Conservation (phyloP, 2,329 filamentous ascomycete genomes). For the Chrysoporthe deuterocubensis region DNA sequence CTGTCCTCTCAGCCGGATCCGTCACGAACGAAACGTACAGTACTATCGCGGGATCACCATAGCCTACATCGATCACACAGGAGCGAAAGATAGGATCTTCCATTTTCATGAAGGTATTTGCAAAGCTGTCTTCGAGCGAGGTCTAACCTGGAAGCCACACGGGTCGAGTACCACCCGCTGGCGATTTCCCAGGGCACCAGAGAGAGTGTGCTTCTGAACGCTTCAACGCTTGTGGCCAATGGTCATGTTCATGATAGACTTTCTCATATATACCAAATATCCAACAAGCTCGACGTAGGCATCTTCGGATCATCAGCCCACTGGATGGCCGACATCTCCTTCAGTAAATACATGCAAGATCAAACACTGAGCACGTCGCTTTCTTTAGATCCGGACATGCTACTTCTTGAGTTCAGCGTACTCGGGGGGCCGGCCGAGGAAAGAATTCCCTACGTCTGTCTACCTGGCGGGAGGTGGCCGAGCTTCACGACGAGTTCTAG, state of each 20-base stretch:
- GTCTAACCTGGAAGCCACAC: not conserved
- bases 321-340: not conserved
- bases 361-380: not conserved
- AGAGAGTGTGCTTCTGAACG: not conserved
- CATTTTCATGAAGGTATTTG: not conserved
- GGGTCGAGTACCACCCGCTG: not conserved
- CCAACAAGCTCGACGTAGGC: not conserved
- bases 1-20: not conserved
- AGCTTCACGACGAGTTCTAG: slow-evolving; percentile 30
- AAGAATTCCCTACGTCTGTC: slow-evolving; percentile 1
- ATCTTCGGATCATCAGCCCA: not conserved
- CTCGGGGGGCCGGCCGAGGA: slow-evolving; percentile 4
- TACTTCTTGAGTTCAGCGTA: not conserved
- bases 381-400: slow-evolving; percentile 11
- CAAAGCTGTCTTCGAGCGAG: not conserved
- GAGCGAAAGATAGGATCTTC: not conserved
- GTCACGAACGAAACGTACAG: not conserved
- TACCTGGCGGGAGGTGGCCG: slow-evolving; percentile 26
- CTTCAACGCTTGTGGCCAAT: not conserved
- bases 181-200: not conserved
- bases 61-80: not conserved
- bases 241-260: slow-evolving; percentile 7
- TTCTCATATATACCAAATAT: not conserved
- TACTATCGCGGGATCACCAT: not conserved
- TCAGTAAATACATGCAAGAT: slow-evolving; percentile 3